A percentile compares a stretch with the other conserved stretches of the same genome.
Conservation (phyloP, 345 rosid species). For the Gossypium australe region DNA sequence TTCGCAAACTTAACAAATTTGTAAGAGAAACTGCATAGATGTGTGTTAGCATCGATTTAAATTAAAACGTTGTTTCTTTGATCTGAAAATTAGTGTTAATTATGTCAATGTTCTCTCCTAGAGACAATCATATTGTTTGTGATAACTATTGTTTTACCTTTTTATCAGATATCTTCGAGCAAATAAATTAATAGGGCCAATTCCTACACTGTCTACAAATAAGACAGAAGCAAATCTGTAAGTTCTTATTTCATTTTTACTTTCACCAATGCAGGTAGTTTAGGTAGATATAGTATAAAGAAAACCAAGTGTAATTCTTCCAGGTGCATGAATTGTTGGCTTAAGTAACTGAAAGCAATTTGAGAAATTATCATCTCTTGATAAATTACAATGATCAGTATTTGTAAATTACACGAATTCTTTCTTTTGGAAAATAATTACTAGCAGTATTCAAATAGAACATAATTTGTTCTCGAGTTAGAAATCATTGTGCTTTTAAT, state of each 20-base stretch:
- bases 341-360: background rate
- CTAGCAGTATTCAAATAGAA: background rate
- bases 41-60: background rate
- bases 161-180: conserved; percentile 6
- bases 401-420: background rate
- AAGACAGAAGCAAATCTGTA: conserved; percentile 10
- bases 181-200: conserved; percentile 2
- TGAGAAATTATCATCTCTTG: background rate
- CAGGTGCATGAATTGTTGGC: background rate
- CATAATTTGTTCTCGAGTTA: background rate
- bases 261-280: background rate
- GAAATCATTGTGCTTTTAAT: background rate
- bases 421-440: background rate
- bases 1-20: conserved; percentile 4
- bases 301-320: background rate
- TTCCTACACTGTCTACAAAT: background rate
- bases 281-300: background rate
- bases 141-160: background rate
- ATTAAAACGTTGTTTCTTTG: background rate
- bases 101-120: background rate
- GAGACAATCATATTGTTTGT: background rate
- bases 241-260: background rate
- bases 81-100: background rate
- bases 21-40: background rate
- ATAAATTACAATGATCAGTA: background rate